Base-by-base conservation (phyloP, 441 rosid species). In the Gossypium lobatum region DNA sequence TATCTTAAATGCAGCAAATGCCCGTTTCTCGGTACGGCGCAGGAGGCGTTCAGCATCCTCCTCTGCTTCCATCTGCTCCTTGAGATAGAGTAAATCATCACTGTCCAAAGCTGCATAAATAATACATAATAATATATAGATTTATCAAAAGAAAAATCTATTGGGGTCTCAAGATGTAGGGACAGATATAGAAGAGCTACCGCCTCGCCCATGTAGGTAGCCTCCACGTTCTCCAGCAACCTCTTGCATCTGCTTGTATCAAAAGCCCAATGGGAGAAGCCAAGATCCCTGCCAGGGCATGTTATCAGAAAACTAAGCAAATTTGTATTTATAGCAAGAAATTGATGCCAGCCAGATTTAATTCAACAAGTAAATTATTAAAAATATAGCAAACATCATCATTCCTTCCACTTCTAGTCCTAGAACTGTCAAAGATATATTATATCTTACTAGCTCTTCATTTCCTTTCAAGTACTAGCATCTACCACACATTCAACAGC, bases 181-280 rank as follows among this genome's bases (percentile, higher is more conserved):
- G 13, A 17, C 16, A 50, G 37, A 20, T 1, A 26, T 13, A 65
- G 18, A 48, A 62, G 13, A n/a, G 67, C 10, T 88, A 93, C 99
- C 99, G 81, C 99, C 99, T 58, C 99, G 84, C 18, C 99, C 99
- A 76, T 95, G 99, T 81, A 95, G 99, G 75, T 95, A 93, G 75
- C 99, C 99, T 18, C 99, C 99, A 73, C 97, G 98, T 77, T 95
- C 99, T 80, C 99, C 99, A 75, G 99, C 99, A 84, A 93, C 98
- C 80, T 95, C 99, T 85, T 95, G 99, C 99, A 95, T 95, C 99
- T 95, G 88, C 75, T 83, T 71, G 85, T 82, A 86, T 90, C 80
- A 88, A 72, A 82, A 83, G 37, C 82, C 91, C 87, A 81, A 81
- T 46, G 78, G 78, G 83, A 82, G 60, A 84, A 85, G 91, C 91